A percentile compares a stretch with the other conserved stretches of the same genome.
phyloP scores from a whole-genome alignment of 2,329 filamentous ascomycete species.

The Zarea fungicola region DNA sequence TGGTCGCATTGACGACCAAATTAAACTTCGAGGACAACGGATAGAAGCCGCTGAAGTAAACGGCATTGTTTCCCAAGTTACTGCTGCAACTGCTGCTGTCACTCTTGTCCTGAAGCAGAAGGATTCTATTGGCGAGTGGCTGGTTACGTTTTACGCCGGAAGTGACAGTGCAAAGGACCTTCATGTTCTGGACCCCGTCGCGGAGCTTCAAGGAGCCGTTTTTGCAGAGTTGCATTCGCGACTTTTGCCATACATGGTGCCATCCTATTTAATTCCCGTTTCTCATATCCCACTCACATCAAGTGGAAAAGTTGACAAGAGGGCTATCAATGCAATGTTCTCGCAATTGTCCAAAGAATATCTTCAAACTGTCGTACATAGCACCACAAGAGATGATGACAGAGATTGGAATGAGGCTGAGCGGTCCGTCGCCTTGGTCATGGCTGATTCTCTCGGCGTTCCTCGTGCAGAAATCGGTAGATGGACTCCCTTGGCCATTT shows the following conservation, averaged over 20 bases:
- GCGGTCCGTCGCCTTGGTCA: constrained; percentile 43
- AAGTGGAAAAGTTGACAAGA: constrained; percentile 69
- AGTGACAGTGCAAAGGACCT: constrained; percentile 23
- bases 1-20: constrained; percentile 71
- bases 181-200: constrained; percentile 31
- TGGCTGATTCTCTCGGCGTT: constrained; percentile 47
- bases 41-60: constrained; percentile 77
- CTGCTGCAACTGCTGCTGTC: constrained; percentile 53
- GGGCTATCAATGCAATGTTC: constrained; percentile 45
- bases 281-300: constrained; percentile 63
- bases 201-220: constrained; percentile 37
- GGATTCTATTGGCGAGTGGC: constrained; percentile 38
- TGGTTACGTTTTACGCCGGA: constrained; percentile 67
- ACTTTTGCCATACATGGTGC: constrained; percentile 75
- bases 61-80: constrained; percentile 49
- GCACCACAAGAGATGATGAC: constrained; percentile 24
- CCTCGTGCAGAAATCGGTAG: constrained; percentile 45
- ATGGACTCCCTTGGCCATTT: constrained; percentile 67
- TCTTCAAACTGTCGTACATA: constrained; percentile 33
- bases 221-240: constrained; percentile 48
- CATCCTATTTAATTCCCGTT: constrained; percentile 66
- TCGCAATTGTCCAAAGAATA: constrained; percentile 36
- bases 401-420: constrained; percentile 53
- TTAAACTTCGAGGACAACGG: constrained; percentile 75
- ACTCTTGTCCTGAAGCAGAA: constrained; percentile 52